phyloP scores from a whole-genome alignment of 192 early-diverging fungal genomes.

The Coemansia javaensis region DNA sequence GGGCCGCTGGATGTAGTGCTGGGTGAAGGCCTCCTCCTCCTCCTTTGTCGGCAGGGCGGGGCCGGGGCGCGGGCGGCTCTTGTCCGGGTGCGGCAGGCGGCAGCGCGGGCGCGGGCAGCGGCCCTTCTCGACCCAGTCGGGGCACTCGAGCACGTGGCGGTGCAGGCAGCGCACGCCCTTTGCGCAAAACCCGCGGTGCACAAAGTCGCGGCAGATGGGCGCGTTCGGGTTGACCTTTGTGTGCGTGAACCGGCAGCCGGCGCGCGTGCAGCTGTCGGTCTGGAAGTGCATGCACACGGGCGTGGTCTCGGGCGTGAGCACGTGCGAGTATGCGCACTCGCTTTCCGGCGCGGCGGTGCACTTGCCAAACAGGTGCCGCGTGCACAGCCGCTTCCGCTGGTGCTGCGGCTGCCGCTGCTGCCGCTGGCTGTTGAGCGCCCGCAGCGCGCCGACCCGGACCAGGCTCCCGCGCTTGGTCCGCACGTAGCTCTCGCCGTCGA shows the following conservation, averaged over 20 bases:
- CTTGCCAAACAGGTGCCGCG: constrained; percentile 21
- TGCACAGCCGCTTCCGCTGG: constrained; percentile 19
- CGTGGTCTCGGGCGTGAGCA: constrained; percentile 49
- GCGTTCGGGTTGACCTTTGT: constrained; percentile 54
- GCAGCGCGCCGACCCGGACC: constrained; percentile 23
- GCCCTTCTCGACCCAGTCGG: constrained; percentile 60
- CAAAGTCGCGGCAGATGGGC: constrained; percentile 62
- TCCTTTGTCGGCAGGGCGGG: constrained; percentile 2
- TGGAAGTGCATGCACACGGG: constrained; percentile 68
- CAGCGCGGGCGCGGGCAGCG: constrained; percentile 57
- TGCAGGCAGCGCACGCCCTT: constrained; percentile 53
- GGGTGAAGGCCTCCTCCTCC: constrained; percentile 19
- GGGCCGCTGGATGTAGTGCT: constrained; percentile 27
- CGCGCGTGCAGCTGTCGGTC: constrained; percentile 53
- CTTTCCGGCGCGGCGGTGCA: constrained; percentile 17
- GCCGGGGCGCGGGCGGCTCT: not conserved
- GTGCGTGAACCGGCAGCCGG: constrained; percentile 57
- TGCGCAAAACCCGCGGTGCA: constrained; percentile 58
- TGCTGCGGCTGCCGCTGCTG: not conserved
- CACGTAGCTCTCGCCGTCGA: constrained; percentile 36
- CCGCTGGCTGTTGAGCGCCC: constrained; percentile 1
- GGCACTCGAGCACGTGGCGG: constrained; percentile 66
- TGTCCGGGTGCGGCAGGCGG: constrained; percentile 54
- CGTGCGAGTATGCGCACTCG: constrained; percentile 58
- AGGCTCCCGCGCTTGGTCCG: constrained; percentile 34